These are phyloP conservation scores for Nakazawaea molendinolei DNA, from an alignment of 805 yeast species.

Conservation along the genomic window DNA sequence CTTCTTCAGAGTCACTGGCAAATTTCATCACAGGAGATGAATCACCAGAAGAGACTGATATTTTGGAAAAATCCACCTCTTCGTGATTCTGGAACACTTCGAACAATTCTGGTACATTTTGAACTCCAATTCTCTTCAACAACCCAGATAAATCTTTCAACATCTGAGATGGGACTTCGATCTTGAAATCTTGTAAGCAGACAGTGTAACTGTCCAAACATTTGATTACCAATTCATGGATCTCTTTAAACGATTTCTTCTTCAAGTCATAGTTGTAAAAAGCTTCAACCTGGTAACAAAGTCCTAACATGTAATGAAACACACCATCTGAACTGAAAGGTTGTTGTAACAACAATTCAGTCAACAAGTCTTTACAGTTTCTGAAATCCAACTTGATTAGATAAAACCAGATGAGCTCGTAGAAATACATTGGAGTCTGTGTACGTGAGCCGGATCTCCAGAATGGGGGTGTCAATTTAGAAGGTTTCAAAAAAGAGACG, in stretches of 20 bases:
- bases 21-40: no score
- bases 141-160: background rate
- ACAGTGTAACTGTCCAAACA: background rate
- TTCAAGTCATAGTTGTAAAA: constrained; percentile 11
- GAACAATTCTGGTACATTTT: background rate
- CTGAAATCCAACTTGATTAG: constrained; percentile 29
- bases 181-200: background rate
- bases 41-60: background rate
- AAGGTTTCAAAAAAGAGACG: constrained; percentile 2
- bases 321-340: constrained; percentile 37
- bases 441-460: constrained; percentile 34
- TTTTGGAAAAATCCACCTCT: background rate
- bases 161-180: background rate
- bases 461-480: constrained; percentile 24
- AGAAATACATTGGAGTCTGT: constrained; percentile 34
- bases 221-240: background rate
- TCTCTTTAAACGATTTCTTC: background rate
- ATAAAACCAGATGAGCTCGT: constrained; percentile 36
- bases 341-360: constrained; percentile 31
- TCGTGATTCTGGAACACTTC: no score
- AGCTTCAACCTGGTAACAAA: constrained; percentile 18
- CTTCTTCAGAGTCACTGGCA: no score
- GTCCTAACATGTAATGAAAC: constrained; percentile 28
- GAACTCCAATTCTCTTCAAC: background rate
- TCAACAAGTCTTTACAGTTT: constrained; percentile 27